Conservation (phyloP, 2,329 filamentous ascomycete genomes). For the Phaeosphaeriaceae sp. region DNA sequence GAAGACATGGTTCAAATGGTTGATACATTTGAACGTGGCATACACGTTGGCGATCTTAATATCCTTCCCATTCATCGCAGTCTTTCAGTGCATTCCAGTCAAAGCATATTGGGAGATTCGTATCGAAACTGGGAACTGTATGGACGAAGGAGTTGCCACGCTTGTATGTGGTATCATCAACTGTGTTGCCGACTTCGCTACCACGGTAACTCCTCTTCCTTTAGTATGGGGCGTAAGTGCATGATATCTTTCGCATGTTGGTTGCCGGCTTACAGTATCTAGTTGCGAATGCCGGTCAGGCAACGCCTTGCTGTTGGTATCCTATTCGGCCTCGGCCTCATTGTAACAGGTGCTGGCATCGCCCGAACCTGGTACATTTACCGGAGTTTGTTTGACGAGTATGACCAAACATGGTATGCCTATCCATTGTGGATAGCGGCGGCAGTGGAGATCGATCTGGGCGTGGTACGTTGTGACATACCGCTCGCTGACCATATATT, state of each 20-base stretch:
- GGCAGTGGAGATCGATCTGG: slow-evolving; percentile 55
- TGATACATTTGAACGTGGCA: slow-evolving; percentile 48
- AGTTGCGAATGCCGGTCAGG: slow-evolving; percentile 51
- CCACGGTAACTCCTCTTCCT: slow-evolving; percentile 54
- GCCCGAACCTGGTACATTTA: slow-evolving; percentile 56
- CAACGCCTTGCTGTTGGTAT: slow-evolving; percentile 50
- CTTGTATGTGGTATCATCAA: slow-evolving; percentile 53
- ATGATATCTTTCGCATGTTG: background rate
- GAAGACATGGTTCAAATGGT: slow-evolving; percentile 48
- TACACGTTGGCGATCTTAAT: slow-evolving; percentile 49
- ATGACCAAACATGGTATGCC: slow-evolving; percentile 55
- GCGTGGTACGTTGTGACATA: slow-evolving; percentile 41
- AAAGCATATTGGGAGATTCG: slow-evolving; percentile 52
- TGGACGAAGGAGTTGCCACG: slow-evolving; percentile 51
- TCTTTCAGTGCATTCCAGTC: slow-evolving; percentile 53
- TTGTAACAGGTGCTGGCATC: slow-evolving; percentile 52
- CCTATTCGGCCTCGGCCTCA: slow-evolving; percentile 51
- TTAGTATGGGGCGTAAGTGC: slow-evolving; percentile 45
- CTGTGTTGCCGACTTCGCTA: slow-evolving; percentile 51
- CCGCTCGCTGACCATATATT: background rate
- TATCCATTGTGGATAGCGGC: slow-evolving; percentile 58
- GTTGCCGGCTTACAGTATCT: background rate
- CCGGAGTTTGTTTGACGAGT: slow-evolving; percentile 49
- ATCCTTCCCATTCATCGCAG: slow-evolving; percentile 41
- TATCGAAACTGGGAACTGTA: slow-evolving; percentile 39